phyloP scores from a whole-genome alignment of 2,329 filamentous ascomycete species.

The Myriosclerotinia curreyana region DNA sequence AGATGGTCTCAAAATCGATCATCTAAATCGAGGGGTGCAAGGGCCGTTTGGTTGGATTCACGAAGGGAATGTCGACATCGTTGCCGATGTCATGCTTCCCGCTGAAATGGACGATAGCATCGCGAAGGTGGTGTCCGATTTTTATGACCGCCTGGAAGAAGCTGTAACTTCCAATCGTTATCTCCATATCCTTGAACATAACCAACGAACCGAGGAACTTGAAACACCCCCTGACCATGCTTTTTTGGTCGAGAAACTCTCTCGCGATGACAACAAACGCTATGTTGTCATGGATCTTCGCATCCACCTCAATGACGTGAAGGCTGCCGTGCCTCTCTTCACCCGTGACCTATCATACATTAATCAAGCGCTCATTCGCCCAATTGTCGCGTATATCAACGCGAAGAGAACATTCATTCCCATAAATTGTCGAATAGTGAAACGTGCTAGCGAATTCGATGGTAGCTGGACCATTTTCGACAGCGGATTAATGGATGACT shows the following conservation, averaged over 20 bases:
- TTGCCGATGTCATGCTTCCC: constrained; percentile 93
- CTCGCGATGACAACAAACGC: constrained; percentile 58
- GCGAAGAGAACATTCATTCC: constrained; percentile 92
- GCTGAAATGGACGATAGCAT: constrained; percentile 84
- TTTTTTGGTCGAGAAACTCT: constrained; percentile 33
- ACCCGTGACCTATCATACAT: constrained; percentile 90
- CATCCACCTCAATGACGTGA: constrained; percentile 93
- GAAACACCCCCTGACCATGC: constrained; percentile 34
- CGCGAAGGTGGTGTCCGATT: constrained; percentile 91
- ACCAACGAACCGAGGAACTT: constrained; percentile 37
- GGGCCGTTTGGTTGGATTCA: constrained; percentile 98
- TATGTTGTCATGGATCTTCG: constrained; percentile 92
- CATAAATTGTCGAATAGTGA: constrained; percentile 90
- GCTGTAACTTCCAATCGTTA: constrained; percentile 79
- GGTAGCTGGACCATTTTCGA: constrained; percentile 95
- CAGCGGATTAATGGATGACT: constrained; percentile 88
- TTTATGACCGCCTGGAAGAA: constrained; percentile 94
- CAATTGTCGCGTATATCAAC: constrained; percentile 98
- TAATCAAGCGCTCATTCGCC: constrained; percentile 90
- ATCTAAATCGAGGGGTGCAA: constrained; percentile 87
- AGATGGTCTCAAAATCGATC: constrained; percentile 90
- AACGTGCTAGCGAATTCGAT: constrained; percentile 84
- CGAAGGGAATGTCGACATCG: constrained; percentile 93
- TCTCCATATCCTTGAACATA: constrained; percentile 54
- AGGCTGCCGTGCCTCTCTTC: constrained; percentile 89